phyloP scores from a whole-genome alignment of 768 basidiomycete species.

The Phylloporus rhodoxanthus region DNA sequence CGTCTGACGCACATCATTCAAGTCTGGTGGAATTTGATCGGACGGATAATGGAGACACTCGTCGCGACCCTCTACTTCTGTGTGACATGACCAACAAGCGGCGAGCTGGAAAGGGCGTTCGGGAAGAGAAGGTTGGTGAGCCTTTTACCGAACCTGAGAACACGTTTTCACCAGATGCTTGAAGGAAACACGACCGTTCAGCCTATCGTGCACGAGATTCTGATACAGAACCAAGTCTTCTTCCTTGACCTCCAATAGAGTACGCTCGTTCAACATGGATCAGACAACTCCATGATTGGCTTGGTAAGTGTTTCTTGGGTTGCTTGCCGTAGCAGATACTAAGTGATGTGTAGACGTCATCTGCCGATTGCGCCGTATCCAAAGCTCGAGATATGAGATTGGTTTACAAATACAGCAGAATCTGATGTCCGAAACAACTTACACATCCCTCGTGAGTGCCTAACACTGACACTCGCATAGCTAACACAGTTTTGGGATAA shows the following conservation, averaged over 20 bases:
- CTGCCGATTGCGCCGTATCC: slow-evolving; percentile 80
- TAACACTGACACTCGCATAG: slow-evolving; percentile 34
- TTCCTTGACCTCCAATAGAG: slow-evolving; percentile 96
- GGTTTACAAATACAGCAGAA: slow-evolving; percentile 84
- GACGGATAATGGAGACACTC: slow-evolving; percentile 59
- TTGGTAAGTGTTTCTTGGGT: slow-evolving; percentile 43
- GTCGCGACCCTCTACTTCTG: slow-evolving; percentile 45
- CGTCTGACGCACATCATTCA: slow-evolving; percentile 74
- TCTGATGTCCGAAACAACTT: slow-evolving; percentile 62
- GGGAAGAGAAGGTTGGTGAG: slow-evolving; percentile 69
- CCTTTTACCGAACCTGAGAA: background rate
- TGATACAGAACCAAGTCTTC: slow-evolving; percentile 98
- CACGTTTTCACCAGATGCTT: slow-evolving; percentile 26
- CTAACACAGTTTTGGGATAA: slow-evolving; percentile 78
- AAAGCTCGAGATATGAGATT: slow-evolving; percentile 95
- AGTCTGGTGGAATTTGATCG: slow-evolving; percentile 91
- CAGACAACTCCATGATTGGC: slow-evolving; percentile 81
- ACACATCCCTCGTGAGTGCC: slow-evolving; percentile 68
- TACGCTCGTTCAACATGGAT: slow-evolving; percentile 88
- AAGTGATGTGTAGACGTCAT: slow-evolving; percentile 55
- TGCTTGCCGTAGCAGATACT: background rate
- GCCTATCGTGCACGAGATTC: slow-evolving; percentile 90
- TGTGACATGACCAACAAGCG: slow-evolving; percentile 62
- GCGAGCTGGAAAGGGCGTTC: slow-evolving; percentile 60
- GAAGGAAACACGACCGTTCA: slow-evolving; percentile 73